Conservation (phyloP, 768 basidiomycete species). For the Harrya chromipes region DNA sequence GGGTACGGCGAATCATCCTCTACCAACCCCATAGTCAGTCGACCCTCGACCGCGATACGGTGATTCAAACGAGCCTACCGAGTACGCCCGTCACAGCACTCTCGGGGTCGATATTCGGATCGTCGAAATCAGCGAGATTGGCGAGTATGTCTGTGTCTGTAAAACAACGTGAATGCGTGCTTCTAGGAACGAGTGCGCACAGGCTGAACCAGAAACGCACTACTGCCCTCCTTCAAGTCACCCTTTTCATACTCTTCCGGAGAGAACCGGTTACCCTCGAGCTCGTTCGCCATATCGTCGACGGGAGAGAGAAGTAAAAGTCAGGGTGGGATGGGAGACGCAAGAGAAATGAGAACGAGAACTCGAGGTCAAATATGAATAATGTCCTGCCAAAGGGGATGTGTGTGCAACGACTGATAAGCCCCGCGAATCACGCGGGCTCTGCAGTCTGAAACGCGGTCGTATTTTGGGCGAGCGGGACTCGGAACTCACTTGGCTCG, state of each 20-base stretch:
- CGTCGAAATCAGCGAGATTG: constrained; percentile 27
- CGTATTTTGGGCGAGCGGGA: no score
- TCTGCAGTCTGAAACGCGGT: no score
- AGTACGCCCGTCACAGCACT: constrained; percentile 9
- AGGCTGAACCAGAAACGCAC: background rate
- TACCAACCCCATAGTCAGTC: constrained; percentile 18
- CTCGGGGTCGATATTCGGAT: constrained; percentile 35
- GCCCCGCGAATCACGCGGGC: no score
- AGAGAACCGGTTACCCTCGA: background rate
- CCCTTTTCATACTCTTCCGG: constrained; percentile 16
- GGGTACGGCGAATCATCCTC: constrained; percentile 58
- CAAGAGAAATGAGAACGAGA: no score
- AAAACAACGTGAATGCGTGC: background rate
- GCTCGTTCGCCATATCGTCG: constrained; percentile 13
- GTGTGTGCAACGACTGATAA: no score
- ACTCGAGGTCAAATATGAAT: no score
- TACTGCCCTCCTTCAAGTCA: constrained; percentile 1
- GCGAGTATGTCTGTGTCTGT: constrained; percentile 7
- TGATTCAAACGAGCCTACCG: constrained; percentile 9
- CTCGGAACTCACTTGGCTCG: no score
- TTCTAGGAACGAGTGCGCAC: no score
- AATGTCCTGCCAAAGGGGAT: no score
- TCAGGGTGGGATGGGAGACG: background rate
- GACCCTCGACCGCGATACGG: background rate
- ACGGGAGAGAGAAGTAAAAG: background rate